Evolutionary conservation across 257 asterid genomes (phyloP).

Genomic region (Solanum dulcamara): DNA sequence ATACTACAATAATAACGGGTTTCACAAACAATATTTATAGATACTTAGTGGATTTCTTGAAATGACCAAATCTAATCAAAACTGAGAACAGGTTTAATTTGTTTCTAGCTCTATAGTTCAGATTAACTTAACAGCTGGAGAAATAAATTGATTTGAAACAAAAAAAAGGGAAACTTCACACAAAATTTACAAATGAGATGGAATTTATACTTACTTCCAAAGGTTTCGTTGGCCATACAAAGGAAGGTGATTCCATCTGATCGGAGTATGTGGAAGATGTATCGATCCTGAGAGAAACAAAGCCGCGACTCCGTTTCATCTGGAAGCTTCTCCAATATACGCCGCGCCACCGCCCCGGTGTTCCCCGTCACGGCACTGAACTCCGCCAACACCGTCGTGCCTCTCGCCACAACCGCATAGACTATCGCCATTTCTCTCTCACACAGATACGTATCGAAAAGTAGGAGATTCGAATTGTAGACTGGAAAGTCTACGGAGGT

Average conservation of each 20-base stretch:
- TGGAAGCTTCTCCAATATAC: constrained; percentile 81
- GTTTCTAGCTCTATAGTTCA: neutral
- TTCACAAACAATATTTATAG: neutral
- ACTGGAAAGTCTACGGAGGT: neutral
- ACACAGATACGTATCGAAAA: neutral
- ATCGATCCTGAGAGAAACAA: constrained; percentile 95
- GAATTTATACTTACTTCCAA: constrained; percentile 53
- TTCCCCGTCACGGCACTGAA: constrained; percentile 97
- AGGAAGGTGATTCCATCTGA: constrained; percentile 80
- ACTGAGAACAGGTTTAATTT: neutral
- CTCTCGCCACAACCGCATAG: constrained; percentile 87
- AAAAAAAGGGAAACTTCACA: neutral
- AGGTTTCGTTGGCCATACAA: constrained; percentile 98
- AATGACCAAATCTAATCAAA: neutral
- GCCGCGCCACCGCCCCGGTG: constrained; percentile 82
- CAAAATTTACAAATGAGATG: too few relatives aligned
- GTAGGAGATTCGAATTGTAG: neutral
- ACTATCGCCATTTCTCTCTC: constrained; percentile 66
- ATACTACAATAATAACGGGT: too few relatives aligned
- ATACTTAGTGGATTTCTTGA: neutral
- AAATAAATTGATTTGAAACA: neutral
- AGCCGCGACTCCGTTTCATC: constrained; percentile 69
- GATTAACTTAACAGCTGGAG: neutral
- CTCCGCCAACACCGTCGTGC: constrained; percentile 90
- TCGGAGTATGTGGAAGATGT: constrained; percentile 83